Evolutionary conservation across 441 rosid genomes (phyloP).

Genomic region (Brassica balearica): DNA sequence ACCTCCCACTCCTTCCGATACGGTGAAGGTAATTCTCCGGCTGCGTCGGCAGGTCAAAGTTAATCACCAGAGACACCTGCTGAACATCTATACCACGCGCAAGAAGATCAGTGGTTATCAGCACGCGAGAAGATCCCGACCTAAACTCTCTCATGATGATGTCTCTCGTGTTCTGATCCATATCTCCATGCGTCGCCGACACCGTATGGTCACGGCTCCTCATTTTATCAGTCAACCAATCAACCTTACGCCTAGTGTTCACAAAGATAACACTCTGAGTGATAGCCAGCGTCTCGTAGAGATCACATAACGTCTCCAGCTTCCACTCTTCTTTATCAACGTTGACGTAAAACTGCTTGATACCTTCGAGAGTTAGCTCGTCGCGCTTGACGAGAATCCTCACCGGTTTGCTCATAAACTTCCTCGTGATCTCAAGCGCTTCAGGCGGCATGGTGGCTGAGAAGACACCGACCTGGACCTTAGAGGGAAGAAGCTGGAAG

Average conservation of each 20-base stretch:
- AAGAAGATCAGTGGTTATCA: constrained; percentile 61
- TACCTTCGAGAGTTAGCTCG: constrained; percentile 75
- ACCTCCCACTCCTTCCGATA: constrained; percentile 66
- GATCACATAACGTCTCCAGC: constrained; percentile 73
- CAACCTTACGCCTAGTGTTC: constrained; percentile 69
- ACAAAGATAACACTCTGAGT: constrained; percentile 73
- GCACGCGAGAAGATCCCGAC: constrained; percentile 66
- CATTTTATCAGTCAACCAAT: constrained; percentile 69
- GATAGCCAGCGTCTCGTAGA: constrained; percentile 67
- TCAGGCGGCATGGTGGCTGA: constrained; percentile 75
- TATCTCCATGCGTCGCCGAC: constrained; percentile 81
- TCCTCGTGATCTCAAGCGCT: constrained; percentile 68
- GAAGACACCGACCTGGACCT: constrained; percentile 67
- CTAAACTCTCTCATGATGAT: constrained; percentile 69
- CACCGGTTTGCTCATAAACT: constrained; percentile 70
- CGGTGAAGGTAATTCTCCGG: constrained; percentile 70
- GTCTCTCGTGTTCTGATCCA: constrained; percentile 70
- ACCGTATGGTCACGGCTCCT: constrained; percentile 67
- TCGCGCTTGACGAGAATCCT: constrained; percentile 68
- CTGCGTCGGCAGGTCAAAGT: constrained; percentile 67
- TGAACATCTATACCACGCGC: constrained; percentile 73
- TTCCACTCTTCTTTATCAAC: constrained; percentile 76
- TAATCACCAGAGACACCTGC: constrained; percentile 69
- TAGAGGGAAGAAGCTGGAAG: constrained; percentile 60
- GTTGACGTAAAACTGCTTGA: constrained; percentile 69